Conservation (phyloP, 139 green algal genomes). For the Raphidocelis subcapitata region DNA sequence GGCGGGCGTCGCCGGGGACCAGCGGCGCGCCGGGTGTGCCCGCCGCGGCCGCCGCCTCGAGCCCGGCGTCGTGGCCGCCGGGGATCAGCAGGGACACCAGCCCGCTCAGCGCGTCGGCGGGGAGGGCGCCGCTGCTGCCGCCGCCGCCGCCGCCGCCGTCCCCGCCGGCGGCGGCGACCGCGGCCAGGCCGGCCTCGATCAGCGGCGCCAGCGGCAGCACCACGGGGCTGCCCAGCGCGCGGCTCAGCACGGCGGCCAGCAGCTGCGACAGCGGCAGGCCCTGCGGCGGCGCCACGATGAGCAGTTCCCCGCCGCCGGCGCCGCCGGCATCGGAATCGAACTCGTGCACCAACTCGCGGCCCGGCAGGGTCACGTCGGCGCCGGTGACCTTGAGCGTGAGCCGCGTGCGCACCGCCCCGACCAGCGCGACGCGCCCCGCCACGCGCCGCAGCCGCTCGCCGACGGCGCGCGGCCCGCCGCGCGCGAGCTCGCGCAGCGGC, state of each 20-base stretch:
- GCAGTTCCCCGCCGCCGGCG: too few relatives aligned
- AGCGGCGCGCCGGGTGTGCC: conserved; percentile 47
- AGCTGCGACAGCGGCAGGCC: conserved; percentile 35
- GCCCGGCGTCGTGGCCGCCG: conserved; percentile 31
- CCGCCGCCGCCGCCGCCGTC: not conserved
- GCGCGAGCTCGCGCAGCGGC: not conserved
- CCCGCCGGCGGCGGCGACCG: too few relatives aligned
- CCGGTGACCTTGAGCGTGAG: not conserved
- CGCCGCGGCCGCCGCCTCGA: conserved; percentile 32
- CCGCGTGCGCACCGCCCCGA: not conserved
- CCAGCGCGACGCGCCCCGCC: too few relatives aligned
- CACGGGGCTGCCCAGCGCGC: conserved; percentile 48
- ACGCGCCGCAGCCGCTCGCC: too few relatives aligned
- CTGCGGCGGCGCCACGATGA: conserved; percentile 34
- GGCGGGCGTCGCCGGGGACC: conserved; percentile 36
- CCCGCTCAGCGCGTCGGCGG: conserved; percentile 13
- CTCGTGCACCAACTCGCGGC: conserved; percentile 23
- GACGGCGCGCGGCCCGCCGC: not conserved
- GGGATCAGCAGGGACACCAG: conserved; percentile 44
- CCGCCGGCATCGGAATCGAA: conserved; percentile 15
- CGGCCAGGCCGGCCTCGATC: conserved; percentile 34
- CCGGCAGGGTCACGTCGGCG: not conserved
- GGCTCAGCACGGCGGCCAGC: conserved; percentile 44
- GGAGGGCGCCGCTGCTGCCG: too few relatives aligned
- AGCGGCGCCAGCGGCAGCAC: conserved; percentile 59